Conservation (phyloP, 2,329 filamentous ascomycete species). For the Saccharata proteae region DNA sequence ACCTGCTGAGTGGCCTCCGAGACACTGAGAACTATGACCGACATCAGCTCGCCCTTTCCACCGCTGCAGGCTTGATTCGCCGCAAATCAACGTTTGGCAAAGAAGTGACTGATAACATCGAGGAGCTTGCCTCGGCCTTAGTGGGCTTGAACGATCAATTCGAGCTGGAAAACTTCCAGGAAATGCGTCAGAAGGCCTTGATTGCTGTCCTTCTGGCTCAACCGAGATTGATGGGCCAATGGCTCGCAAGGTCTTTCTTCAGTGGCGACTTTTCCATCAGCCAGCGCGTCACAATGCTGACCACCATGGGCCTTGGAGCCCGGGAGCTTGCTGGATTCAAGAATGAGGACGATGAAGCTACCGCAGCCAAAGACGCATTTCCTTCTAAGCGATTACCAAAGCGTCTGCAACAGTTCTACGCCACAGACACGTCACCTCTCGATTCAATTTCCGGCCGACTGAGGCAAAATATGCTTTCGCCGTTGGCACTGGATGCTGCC, state of each 20-base stretch:
- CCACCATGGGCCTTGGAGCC: constrained; percentile 68
- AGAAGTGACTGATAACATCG: constrained; percentile 72
- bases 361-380: constrained; percentile 41
- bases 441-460: constrained; percentile 56
- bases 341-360: constrained; percentile 33
- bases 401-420: constrained; percentile 61
- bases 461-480: constrained; percentile 62
- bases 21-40: constrained; percentile 76
- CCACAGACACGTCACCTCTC: constrained; percentile 44
- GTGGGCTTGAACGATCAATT: constrained; percentile 77
- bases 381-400: constrained; percentile 70
- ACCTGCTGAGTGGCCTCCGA: constrained; percentile 65
- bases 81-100: constrained; percentile 80
- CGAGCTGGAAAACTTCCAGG: constrained; percentile 65
- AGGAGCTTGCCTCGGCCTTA: constrained; percentile 66
- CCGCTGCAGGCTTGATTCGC: constrained; percentile 69
- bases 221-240: constrained; percentile 66
- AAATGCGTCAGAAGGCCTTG: constrained; percentile 66
- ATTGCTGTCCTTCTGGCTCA: constrained; percentile 68
- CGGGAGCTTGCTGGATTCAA: constrained; percentile 75
- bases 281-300: constrained; percentile 71
- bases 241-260: constrained; percentile 78
- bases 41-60: constrained; percentile 65
- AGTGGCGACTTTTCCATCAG: constrained; percentile 82
- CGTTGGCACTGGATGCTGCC: constrained; percentile 69